These are phyloP conservation scores for Cardiospermum halicacabum DNA, from an alignment of 345 rosid species.

Conservation along the genomic window DNA sequence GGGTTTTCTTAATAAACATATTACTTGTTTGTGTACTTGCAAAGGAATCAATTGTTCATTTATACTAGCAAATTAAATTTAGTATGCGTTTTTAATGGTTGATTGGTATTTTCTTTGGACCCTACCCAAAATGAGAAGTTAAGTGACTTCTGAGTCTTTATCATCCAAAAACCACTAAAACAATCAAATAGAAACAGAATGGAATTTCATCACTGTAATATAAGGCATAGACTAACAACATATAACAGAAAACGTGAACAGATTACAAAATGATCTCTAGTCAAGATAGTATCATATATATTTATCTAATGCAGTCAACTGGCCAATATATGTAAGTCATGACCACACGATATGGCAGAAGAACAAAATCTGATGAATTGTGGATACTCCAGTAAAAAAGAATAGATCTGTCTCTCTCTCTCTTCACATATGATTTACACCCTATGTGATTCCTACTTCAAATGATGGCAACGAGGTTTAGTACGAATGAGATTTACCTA, in stretches of 20 bases:
- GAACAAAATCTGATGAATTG: not conserved
- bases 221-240: not conserved
- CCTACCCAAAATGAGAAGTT: too few relatives aligned
- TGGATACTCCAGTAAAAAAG: slow-evolving; percentile 2
- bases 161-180: too few relatives aligned
- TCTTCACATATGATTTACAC: not conserved
- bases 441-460: not conserved
- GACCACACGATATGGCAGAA: not conserved
- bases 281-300: not conserved
- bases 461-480: not conserved
- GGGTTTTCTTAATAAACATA: too few relatives aligned
- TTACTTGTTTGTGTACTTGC: too few relatives aligned
- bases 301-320: slow-evolving; percentile 9
- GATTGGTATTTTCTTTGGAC: too few relatives aligned
- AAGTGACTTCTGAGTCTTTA: too few relatives aligned
- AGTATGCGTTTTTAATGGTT: too few relatives aligned
- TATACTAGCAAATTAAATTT: too few relatives aligned
- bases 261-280: slow-evolving; percentile 3
- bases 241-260: too few relatives aligned
- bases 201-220: not conserved
- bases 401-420: not conserved
- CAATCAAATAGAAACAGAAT: not conserved
- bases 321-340: not conserved
- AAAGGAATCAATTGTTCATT: too few relatives aligned
- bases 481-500: not conserved